These are phyloP conservation scores for Fusarium ambrosium DNA, from an alignment of 2,329 filamentous ascomycete genomes.

Conservation along the genomic window DNA sequence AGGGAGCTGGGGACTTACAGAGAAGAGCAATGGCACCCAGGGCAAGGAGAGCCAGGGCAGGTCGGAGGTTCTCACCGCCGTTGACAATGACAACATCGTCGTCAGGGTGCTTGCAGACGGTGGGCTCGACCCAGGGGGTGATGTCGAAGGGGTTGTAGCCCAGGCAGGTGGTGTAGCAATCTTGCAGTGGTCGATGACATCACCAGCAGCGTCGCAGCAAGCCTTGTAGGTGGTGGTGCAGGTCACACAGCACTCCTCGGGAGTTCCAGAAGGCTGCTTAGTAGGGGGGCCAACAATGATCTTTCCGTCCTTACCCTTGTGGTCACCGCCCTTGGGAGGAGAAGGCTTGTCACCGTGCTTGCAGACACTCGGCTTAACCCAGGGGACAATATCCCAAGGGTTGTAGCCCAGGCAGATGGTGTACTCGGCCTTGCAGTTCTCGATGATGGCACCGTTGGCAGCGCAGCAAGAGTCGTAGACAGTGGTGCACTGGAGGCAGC, in stretches of 20 bases:
- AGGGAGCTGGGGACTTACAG: slow-evolving; percentile 14
- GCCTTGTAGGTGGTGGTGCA: slow-evolving; percentile 26
- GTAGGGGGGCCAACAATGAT: not conserved
- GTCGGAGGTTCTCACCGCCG: slow-evolving; percentile 29
- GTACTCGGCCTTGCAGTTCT: slow-evolving; percentile 24
- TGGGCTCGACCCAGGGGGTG: slow-evolving; percentile 31
- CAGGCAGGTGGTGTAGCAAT: slow-evolving; percentile 30
- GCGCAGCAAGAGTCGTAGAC: slow-evolving; percentile 32
- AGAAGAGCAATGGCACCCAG: slow-evolving; percentile 34
- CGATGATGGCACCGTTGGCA: not conserved
- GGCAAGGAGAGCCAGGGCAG: slow-evolving; percentile 32
- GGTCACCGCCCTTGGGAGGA: not conserved
- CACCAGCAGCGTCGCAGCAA: slow-evolving; percentile 32
- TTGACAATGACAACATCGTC: slow-evolving; percentile 37
- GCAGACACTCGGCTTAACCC: slow-evolving; percentile 26
- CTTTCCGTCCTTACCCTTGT: not conserved
- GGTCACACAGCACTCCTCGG: slow-evolving; percentile 26
- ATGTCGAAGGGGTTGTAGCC: slow-evolving; percentile 31
- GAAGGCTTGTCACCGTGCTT: slow-evolving; percentile 12
- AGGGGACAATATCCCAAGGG: slow-evolving; percentile 20
- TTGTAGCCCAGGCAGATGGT: slow-evolving; percentile 29
- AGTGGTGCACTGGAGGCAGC: slow-evolving; percentile 24
- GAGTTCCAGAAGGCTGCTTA: not conserved
- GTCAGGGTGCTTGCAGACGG: slow-evolving; percentile 28
- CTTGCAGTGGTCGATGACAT: slow-evolving; percentile 27